Conservation (phyloP, 2,329 filamentous ascomycete genomes). For the Fusarium gaditjirri region DNA sequence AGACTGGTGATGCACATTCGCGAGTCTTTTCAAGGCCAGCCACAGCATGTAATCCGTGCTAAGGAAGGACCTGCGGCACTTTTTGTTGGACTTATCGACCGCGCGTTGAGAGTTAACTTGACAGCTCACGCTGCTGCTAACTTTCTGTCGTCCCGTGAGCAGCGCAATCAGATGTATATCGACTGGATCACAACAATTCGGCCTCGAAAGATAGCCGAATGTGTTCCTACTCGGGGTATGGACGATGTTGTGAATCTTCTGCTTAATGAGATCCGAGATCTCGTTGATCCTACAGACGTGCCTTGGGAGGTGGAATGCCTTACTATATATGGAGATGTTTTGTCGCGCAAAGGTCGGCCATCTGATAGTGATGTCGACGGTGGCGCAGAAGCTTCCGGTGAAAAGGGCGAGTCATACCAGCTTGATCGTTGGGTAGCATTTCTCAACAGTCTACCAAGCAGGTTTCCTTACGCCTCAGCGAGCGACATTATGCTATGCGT, state of each 20-base stretch:
- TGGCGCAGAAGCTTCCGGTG: slow-evolving; percentile 52
- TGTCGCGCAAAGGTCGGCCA: slow-evolving; percentile 58
- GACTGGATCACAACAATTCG: slow-evolving; percentile 82
- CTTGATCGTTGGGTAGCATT: slow-evolving; percentile 84
- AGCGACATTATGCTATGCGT: slow-evolving; percentile 81
- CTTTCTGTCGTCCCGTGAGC: slow-evolving; percentile 87
- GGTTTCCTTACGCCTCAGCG: slow-evolving; percentile 79
- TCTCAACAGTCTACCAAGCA: slow-evolving; percentile 72
- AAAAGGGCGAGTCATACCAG: slow-evolving; percentile 62
- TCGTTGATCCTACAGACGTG: slow-evolving; percentile 75
- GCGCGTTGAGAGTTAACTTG: slow-evolving; percentile 89
- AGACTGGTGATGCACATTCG: slow-evolving; percentile 83
- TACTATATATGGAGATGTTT: slow-evolving; percentile 69
- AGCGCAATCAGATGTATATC: slow-evolving; percentile 93
- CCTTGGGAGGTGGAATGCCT: slow-evolving; percentile 72
- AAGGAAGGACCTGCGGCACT: slow-evolving; percentile 89
- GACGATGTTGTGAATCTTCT: slow-evolving; percentile 72
- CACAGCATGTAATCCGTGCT: slow-evolving; percentile 84
- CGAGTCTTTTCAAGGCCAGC: slow-evolving; percentile 86
- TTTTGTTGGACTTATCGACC: slow-evolving; percentile 86
- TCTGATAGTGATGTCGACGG: slow-evolving; percentile 41
- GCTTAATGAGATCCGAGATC: slow-evolving; percentile 73
- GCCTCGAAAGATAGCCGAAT: slow-evolving; percentile 71
- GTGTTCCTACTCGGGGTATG: slow-evolving; percentile 71
- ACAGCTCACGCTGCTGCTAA: slow-evolving; percentile 94